phyloP scores from a whole-genome alignment of 2,329 filamentous ascomycete species.

The Trichophyton verrucosum region DNA sequence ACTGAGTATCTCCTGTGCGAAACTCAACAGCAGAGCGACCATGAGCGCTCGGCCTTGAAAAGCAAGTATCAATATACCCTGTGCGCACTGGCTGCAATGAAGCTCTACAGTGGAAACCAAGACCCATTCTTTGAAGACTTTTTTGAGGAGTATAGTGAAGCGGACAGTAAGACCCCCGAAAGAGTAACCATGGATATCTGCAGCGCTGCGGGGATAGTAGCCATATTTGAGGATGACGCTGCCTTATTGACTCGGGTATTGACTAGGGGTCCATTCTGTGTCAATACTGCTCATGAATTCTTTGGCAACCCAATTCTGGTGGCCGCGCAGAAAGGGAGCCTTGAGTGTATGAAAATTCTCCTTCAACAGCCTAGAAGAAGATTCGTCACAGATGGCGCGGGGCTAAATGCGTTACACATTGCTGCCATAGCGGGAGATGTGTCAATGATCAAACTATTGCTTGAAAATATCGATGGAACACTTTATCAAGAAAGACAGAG shows the following conservation, averaged over 20 bases:
- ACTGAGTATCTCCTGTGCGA: neutral
- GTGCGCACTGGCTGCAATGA: neutral
- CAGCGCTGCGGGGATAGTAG: neutral
- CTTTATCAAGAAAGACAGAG: neutral
- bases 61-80: neutral
- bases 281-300: neutral
- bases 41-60: neutral
- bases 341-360: neutral
- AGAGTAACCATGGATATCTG: neutral
- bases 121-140: neutral
- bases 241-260: neutral
- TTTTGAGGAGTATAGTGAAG: too few relatives aligned
- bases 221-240: neutral
- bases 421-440: neutral
- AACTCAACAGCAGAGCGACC: neutral
- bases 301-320: neutral
- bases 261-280: neutral
- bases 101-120: neutral
- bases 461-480: neutral
- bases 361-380: neutral
- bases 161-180: neutral
- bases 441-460: neutral
- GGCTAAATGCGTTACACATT: neutral
- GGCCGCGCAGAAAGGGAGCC: neutral
- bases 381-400: neutral